These are phyloP conservation scores for Clitoria ternatea DNA, from an alignment of 306 rosid species.

Conservation along the genomic window DNA sequence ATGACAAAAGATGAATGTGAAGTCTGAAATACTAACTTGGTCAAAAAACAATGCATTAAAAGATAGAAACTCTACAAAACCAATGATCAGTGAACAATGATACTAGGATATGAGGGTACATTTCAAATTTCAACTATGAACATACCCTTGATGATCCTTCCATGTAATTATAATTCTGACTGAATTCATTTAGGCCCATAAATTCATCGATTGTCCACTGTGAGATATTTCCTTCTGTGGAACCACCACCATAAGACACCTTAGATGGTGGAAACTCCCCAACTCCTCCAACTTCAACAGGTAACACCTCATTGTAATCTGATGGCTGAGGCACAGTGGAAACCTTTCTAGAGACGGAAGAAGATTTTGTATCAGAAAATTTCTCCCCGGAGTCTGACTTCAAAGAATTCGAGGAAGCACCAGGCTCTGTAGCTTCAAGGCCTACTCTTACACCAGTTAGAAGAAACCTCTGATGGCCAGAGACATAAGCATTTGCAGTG, in stretches of 20 bases:
- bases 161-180: constrained; percentile 54
- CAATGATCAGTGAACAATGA: neutral
- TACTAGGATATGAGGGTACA: neutral
- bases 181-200: constrained; percentile 56
- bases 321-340: constrained; percentile 34
- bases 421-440: constrained; percentile 47
- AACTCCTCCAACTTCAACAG: constrained; percentile 39
- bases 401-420: constrained; percentile 40
- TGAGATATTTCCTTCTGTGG: constrained; percentile 51
- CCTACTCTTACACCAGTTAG: constrained; percentile 73
- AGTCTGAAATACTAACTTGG: neutral
- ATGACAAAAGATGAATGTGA: neutral
- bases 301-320: constrained; percentile 36
- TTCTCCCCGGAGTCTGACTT: constrained; percentile 48
- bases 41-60: neutral
- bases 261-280: constrained; percentile 40
- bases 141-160: constrained; percentile 84
- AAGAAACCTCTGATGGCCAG: constrained; percentile 64
- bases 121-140: constrained; percentile 21
- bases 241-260: constrained; percentile 57
- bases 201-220: constrained; percentile 76
- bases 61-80: constrained; percentile 8
- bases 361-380: constrained; percentile 35
- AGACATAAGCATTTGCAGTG: constrained; percentile 48
- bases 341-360: constrained; percentile 33